Percentiles rank a stretch among this genome's conserved stretches.
These are phyloP conservation scores for Fomitopsis pinicola DNA, from an alignment of 1,284 basidiomycete genomes.

Conservation along the genomic window DNA sequence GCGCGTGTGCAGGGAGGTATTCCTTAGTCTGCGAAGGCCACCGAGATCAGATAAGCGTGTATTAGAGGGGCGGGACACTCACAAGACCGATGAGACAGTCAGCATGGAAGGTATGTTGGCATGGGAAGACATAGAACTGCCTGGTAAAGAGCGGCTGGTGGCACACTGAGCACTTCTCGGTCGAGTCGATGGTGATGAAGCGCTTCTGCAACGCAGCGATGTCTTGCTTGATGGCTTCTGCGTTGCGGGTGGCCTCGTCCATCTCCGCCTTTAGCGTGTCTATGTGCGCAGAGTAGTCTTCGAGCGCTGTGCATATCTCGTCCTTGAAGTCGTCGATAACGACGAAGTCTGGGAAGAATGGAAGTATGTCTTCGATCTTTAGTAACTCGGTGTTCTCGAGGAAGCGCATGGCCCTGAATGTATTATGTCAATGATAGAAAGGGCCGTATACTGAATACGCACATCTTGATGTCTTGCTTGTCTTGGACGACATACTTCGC, in stretches of 20 bases:
- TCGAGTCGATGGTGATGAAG: conserved; percentile 90
- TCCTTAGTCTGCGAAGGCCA: conserved; percentile 71
- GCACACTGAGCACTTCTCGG: conserved; percentile 86
- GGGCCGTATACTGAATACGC: conserved; percentile 30
- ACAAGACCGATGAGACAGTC: conserved; percentile 92
- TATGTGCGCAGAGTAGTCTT: conserved; percentile 91
- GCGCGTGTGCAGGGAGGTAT: conserved; percentile 74
- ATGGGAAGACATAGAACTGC: conserved; percentile 98
- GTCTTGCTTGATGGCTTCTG: conserved; percentile 92
- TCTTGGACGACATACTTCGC: conserved; percentile 97
- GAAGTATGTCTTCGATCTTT: conserved; percentile 97
- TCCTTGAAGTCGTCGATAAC: conserved; percentile 99
- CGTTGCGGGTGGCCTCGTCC: conserved; percentile 91
- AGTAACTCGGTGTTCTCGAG: conserved; percentile 91
- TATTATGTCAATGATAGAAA: not conserved
- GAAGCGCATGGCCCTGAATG: conserved; percentile 87
- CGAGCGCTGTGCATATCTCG: conserved; percentile 94
- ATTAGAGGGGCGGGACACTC: conserved; percentile 28
- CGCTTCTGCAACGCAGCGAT: conserved; percentile 83
- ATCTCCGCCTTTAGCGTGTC: conserved; percentile 91
- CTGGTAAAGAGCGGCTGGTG: conserved; percentile 72
- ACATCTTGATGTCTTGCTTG: conserved; percentile 97
- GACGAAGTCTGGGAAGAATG: conserved; percentile 99
- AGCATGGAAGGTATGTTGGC: conserved; percentile 93
- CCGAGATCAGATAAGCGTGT: not conserved